Percentiles rank a stretch among this genome's conserved stretches.
phyloP scores from a whole-genome alignment of 176 grass and related monocot species.

The Melocanna baccifera region DNA sequence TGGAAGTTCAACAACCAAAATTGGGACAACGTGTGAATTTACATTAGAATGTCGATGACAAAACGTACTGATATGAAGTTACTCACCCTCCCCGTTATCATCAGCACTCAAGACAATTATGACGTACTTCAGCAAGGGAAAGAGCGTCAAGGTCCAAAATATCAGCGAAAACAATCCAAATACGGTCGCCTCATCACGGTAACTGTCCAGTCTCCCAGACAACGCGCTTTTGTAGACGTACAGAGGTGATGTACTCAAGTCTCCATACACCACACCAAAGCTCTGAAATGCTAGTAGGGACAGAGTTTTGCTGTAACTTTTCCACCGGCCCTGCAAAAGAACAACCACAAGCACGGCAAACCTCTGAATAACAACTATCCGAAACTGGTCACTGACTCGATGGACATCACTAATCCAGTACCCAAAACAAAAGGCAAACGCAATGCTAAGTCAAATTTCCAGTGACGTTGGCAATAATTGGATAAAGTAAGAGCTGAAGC shows the following conservation, averaged over 20 bases:
- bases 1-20: neutral
- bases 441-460: neutral
- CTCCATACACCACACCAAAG: constrained; percentile 73
- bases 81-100: constrained; percentile 66
- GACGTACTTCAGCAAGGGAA: constrained; percentile 62
- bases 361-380: neutral
- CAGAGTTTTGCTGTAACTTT: constrained; percentile 34
- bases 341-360: neutral
- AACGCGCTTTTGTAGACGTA: constrained; percentile 57
- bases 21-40: neutral
- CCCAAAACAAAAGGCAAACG: neutral
- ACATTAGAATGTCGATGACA: neutral
- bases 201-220: constrained; percentile 30
- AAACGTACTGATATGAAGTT: neutral
- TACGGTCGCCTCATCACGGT: constrained; percentile 46
- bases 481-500: neutral
- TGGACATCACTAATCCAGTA: neutral
- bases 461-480: neutral
- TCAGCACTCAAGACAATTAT: constrained; percentile 58
- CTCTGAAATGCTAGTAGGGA: constrained; percentile 66
- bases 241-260: constrained; percentile 57
- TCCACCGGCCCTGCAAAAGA: constrained; percentile 48
- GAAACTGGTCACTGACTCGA: neutral
- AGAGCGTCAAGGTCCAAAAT: constrained; percentile 63
- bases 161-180: constrained; percentile 65